Percentiles rank a stretch among this genome's conserved stretches.
Conservation (phyloP, 2,329 filamentous ascomycete genomes). For the Colletotrichum cordylinicola region DNA sequence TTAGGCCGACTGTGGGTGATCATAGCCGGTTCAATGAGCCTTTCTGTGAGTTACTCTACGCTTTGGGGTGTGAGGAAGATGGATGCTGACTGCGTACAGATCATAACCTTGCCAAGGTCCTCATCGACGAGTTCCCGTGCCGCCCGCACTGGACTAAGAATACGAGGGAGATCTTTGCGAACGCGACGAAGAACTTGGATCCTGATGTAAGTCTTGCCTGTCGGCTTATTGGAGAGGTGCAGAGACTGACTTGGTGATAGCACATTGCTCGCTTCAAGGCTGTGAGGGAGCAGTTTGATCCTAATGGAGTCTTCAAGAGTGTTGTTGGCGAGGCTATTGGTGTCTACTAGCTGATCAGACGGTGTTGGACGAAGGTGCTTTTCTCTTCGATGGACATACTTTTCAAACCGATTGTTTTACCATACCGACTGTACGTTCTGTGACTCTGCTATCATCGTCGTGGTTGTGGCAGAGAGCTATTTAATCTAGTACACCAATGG, state of each 20-base stretch:
- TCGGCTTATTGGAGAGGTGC: accelerated
- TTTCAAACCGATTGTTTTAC: background rate
- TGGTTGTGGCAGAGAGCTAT: background rate
- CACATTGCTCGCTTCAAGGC: constrained; percentile 53
- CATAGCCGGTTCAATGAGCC: constrained; percentile 53
- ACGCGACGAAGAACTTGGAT: constrained; percentile 52
- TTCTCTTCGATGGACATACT: background rate
- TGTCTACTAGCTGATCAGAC: constrained; percentile 33
- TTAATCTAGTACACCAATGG: background rate
- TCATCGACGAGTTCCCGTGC: constrained; percentile 55
- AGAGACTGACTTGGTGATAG: constrained; percentile 13
- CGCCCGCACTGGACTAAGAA: constrained; percentile 62
- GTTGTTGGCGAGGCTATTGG: constrained; percentile 55
- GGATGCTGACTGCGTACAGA: constrained; percentile 31
- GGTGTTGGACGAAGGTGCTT: accelerated
- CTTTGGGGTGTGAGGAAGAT: background rate
- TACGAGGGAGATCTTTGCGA: constrained; percentile 50
- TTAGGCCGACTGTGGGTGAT: constrained; percentile 50
- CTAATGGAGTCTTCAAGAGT: constrained; percentile 51
- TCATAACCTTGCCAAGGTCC: constrained; percentile 47
- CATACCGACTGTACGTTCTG: accelerated
- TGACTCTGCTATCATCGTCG: background rate
- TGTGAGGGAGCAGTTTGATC: constrained; percentile 53
- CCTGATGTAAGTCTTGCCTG: constrained; percentile 36
- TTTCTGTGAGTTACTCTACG: constrained; percentile 45